These are phyloP conservation scores for Colletotrichum caudatum DNA, from an alignment of 2,329 filamentous ascomycete species.

Conservation along the genomic window DNA sequence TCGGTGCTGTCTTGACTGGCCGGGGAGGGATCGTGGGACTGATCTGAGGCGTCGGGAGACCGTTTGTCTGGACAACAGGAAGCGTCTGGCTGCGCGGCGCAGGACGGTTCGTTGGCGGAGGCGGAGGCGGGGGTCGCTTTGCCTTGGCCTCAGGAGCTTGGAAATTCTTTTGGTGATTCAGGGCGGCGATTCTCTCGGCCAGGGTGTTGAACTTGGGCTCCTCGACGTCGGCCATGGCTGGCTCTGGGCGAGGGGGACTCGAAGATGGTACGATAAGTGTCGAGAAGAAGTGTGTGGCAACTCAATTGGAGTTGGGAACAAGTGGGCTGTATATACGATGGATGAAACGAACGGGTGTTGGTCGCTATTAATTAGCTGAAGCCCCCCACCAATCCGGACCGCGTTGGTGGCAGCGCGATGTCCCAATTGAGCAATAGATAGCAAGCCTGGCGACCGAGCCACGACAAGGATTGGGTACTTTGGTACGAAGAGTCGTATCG, in stretches of 20 bases:
- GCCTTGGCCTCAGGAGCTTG: conserved; percentile 51
- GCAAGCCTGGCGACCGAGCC: conserved; percentile 31
- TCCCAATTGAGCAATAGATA: conserved; percentile 37
- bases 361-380: background rate
- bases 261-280: background rate
- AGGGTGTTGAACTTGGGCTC: conserved; percentile 72
- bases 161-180: conserved; percentile 73
- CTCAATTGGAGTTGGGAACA: conserved; percentile 15
- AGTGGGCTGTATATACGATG: conserved; percentile 31
- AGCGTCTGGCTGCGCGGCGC: conserved; percentile 53
- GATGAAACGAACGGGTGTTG: conserved; percentile 12
- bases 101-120: conserved; percentile 57
- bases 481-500: conserved; percentile 1
- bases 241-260: background rate
- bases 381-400: conserved; percentile 23
- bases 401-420: conserved; percentile 9
- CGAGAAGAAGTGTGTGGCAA: conserved; percentile 8
- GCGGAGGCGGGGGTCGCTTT: conserved; percentile 60
- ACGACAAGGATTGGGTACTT: conserved; percentile 25
- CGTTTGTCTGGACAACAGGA: conserved; percentile 49
- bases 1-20: conserved; percentile 46
- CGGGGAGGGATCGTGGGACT: conserved; percentile 56
- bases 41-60: conserved; percentile 41
- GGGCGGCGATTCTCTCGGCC: conserved; percentile 72
- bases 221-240: conserved; percentile 69